Evolutionary conservation across 2,329 filamentous ascomycete genomes (phyloP), one percentile per base, ranked within the genome.

Genomic region (Leptographium flavum): DNA sequence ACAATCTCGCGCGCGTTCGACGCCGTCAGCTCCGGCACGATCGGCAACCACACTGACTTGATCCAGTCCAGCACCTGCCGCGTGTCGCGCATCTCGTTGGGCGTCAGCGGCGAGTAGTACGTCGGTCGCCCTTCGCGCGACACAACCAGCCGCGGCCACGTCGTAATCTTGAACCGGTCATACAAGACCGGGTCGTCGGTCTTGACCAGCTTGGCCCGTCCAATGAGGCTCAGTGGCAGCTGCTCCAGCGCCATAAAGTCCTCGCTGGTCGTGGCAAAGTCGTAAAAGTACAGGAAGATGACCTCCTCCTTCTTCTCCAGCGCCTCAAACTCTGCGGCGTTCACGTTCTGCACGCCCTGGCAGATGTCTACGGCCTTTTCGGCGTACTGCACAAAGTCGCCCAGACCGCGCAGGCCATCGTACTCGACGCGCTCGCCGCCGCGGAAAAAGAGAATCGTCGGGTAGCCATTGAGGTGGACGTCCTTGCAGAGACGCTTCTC

Each of bases 281-380:
- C 92, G 63, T 95, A 98, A 63, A 96, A 94, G 67, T 96, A 98
- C 53, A 94, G 67, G 62, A 98, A 98, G 45, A 96, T 82, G 50
- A 98, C 92, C 49, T 96, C 88, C 56, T 96, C 87, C 51, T 83
- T 90, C 68, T 92, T 75, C 62, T 98, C 90, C 55, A 98, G 68
- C 50, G 80, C 79, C 60, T 83, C 80, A 57, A 98, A 87, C 4
- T 74, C 69, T 22, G 71, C 74, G 10, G 81, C 79, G 57, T 88
- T 79, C 11, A 98, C 83, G 55, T 96, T 83, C 47, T 76, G 76
- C 25, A 98, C 79, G 37, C 87, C 87, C 40, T 73, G 70, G 10
- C 80, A 79, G 46, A 87, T 71, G 43, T 87, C 83, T 35, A 92
- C 71, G 4, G 90, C 88, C 58, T 88, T 93, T 52, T 90, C 82